phyloP scores from a whole-genome alignment of 768 basidiomycete species.

The Termitomyces sp. region DNA sequence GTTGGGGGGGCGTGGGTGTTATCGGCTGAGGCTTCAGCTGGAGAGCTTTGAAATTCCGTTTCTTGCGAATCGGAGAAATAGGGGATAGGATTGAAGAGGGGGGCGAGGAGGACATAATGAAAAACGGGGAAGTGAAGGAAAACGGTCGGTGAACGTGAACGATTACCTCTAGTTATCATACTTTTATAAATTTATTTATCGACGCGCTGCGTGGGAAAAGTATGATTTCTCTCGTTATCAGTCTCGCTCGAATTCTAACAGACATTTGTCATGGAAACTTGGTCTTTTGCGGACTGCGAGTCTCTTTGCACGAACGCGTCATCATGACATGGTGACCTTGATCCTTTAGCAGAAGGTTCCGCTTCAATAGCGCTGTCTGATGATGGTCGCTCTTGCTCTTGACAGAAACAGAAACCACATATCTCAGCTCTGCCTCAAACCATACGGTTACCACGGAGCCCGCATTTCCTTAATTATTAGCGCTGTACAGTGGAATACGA shows the following conservation, averaged over 20 bases:
- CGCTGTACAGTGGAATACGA: not conserved
- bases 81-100: conserved; percentile 10
- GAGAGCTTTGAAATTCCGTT: conserved; percentile 86
- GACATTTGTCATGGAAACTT: conserved; percentile 7
- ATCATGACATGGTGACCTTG: not conserved
- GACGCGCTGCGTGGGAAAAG: conserved; percentile 15
- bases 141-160: conserved; percentile 1
- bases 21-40: conserved; percentile 58
- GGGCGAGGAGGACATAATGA: conserved; percentile 8
- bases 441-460: not conserved
- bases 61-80: conserved; percentile 66
- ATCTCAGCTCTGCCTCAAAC: not conserved
- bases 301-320: not conserved
- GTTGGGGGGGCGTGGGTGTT: conserved; percentile 29
- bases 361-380: not conserved
- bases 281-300: not conserved
- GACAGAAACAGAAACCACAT: not conserved
- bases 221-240: not conserved
- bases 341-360: not conserved
- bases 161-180: conserved; percentile 5
- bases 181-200: conserved; percentile 5
- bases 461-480: not conserved
- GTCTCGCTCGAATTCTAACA: no score
- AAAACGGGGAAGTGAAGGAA: not conserved
- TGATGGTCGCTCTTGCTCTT: not conserved